phyloP scores from a whole-genome alignment of 768 basidiomycete genomes.

The Suillus bovinus region DNA sequence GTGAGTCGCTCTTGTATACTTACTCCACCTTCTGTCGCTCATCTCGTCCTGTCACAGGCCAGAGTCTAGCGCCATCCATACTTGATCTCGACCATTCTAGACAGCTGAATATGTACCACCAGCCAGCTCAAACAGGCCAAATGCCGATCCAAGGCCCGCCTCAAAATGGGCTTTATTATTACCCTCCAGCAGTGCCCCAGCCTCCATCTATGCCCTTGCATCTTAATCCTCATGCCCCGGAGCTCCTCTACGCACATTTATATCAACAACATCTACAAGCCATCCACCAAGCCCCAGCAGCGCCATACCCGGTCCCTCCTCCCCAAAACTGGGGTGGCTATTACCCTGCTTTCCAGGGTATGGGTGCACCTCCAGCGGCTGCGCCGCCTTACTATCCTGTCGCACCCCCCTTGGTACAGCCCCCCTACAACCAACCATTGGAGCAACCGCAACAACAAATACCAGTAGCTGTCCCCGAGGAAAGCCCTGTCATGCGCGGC shows the following conservation, averaged over 20 bases:
- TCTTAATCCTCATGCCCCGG: not conserved
- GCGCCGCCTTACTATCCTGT: not conserved
- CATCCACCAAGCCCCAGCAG: not conserved
- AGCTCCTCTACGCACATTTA: not conserved
- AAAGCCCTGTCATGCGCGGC: not conserved
- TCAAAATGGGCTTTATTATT: not conserved
- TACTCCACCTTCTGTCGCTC: not conserved
- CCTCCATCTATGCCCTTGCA: not conserved
- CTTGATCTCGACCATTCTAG: not conserved
- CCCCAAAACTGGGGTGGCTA: not conserved
- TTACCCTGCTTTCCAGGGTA: not conserved
- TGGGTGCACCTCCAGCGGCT: not conserved
- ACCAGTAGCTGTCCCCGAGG: not conserved
- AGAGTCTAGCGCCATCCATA: not conserved
- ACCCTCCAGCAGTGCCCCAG: not conserved
- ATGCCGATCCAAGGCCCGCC: not conserved
- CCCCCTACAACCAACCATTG: not conserved
- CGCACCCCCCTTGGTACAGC: not conserved
- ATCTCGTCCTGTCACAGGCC: not conserved
- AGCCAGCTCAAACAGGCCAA: not conserved
- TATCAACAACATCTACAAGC: not conserved
- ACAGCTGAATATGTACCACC: not conserved
- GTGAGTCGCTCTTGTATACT: not conserved
- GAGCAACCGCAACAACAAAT: not conserved
- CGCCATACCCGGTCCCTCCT: not conserved